Conservation (phyloP, 768 basidiomycete species). For the Chiua virens region DNA sequence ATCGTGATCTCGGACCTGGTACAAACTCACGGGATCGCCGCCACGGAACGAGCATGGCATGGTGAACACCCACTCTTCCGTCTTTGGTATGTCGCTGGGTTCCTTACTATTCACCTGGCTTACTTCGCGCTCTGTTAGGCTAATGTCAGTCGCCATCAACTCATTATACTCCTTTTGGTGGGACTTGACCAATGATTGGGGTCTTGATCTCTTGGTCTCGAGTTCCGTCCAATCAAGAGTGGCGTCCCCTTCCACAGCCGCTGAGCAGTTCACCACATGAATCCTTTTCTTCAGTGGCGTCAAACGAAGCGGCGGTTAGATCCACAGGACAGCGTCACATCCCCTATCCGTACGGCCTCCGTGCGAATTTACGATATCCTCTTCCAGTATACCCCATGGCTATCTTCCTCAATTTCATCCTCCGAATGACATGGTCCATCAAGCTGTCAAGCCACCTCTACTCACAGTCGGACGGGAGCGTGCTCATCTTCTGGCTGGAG, state of each 20-base stretch:
- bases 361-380: conserved; percentile 73
- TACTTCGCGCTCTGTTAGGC: conserved; percentile 45
- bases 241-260: conserved; percentile 45
- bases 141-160: conserved; percentile 82
- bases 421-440: conserved; percentile 93
- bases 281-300: neutral
- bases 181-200: conserved; percentile 99
- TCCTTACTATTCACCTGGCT: neutral
- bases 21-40: conserved; percentile 45
- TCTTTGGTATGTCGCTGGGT: conserved; percentile 63
- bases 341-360: conserved; percentile 68
- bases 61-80: conserved; percentile 79
- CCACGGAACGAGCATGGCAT: conserved; percentile 56
- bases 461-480: conserved; percentile 71
- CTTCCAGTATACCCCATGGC: conserved; percentile 82
- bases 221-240: conserved; percentile 26
- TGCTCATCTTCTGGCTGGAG: conserved; percentile 87
- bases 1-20: conserved; percentile 61
- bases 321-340: conserved; percentile 10
- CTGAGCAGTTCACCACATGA: conserved; percentile 25
- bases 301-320: conserved; percentile 18
- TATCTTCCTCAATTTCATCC: conserved; percentile 78
- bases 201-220: conserved; percentile 68
- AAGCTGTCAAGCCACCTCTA: conserved; percentile 88
- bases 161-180: conserved; percentile 98